phyloP scores from a whole-genome alignment of 1,284 basidiomycete species.

The Apiotrichum laibachii region DNA sequence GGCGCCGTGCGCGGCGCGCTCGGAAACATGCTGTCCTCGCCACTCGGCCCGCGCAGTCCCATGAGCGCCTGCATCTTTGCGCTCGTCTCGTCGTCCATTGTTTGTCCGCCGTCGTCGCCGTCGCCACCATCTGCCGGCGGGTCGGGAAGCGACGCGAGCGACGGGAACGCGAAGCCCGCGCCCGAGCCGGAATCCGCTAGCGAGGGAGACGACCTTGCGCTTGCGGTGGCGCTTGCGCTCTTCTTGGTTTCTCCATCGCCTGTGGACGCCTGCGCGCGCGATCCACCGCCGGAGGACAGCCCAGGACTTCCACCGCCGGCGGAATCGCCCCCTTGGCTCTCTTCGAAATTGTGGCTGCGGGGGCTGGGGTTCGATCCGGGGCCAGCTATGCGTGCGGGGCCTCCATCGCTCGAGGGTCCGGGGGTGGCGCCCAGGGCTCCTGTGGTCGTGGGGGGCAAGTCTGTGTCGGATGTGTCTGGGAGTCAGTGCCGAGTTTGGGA shows the following conservation, averaged over 20 bases:
- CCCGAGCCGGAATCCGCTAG: background rate
- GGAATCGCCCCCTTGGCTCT: background rate
- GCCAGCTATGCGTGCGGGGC: background rate
- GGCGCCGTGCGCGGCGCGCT: slow-evolving; percentile 9
- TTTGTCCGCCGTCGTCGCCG: slow-evolving; percentile 23
- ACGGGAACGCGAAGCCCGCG: background rate
- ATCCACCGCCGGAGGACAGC: background rate
- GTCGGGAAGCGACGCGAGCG: slow-evolving; percentile 6
- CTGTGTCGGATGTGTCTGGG: background rate
- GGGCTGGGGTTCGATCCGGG: background rate
- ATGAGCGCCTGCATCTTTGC: slow-evolving; percentile 28
- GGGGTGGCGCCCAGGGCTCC: no score
- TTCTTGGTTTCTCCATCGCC: background rate
- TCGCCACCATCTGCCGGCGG: slow-evolving; percentile 8
- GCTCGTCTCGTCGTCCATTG: slow-evolving; percentile 7
- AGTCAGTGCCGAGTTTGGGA: no score
- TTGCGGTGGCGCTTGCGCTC: background rate
- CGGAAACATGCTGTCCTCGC: slow-evolving; percentile 14
- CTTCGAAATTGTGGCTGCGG: background rate
- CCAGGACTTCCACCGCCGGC: background rate
- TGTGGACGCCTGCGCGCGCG: no score
- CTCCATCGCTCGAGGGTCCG: background rate
- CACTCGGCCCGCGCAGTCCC: slow-evolving; percentile 28
- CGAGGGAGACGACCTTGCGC: background rate
- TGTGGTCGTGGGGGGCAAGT: background rate